These are phyloP conservation scores for Allantophomopsis cytisporea DNA, from an alignment of 2,329 filamentous ascomycete species.

Conservation along the genomic window DNA sequence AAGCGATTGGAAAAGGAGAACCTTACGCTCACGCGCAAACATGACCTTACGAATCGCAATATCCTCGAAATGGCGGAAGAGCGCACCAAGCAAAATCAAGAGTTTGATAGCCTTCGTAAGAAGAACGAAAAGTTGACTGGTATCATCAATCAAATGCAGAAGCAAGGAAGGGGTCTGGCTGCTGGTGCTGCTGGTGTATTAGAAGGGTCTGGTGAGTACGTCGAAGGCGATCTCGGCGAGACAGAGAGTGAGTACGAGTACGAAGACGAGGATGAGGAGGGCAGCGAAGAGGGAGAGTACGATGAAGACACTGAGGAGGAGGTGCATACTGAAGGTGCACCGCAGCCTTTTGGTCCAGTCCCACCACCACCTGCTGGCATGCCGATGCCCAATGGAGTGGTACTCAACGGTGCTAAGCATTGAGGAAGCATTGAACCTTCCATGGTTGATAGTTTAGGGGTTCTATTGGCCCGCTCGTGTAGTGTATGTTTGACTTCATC, in stretches of 20 bases:
- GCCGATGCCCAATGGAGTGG: conserved; percentile 8
- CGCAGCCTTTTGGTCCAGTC: conserved; percentile 18
- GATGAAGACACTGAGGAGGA: conserved; percentile 29
- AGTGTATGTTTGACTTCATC: no score
- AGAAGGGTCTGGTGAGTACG: conserved; percentile 38
- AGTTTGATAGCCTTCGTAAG: conserved; percentile 61
- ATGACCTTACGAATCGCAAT: conserved; percentile 85
- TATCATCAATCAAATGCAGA: conserved; percentile 93
- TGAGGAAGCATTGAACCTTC: no score
- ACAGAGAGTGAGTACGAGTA: conserved; percentile 53
- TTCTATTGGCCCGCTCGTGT: no score
- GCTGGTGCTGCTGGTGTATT: conserved; percentile 42
- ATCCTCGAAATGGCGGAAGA: conserved; percentile 97
- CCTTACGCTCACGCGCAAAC: conserved; percentile 77
- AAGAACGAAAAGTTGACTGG: conserved; percentile 85
- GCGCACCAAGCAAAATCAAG: conserved; percentile 60
- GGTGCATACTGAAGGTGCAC: conserved; percentile 14
- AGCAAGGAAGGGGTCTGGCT: conserved; percentile 65
- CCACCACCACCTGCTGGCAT: conserved; percentile 10
- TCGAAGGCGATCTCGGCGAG: conserved; percentile 32
- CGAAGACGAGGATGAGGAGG: conserved; percentile 47
- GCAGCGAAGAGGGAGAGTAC: conserved; percentile 36
- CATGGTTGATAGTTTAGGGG: no score
- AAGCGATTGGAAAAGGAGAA: conserved; percentile 97
- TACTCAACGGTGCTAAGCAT: conserved; percentile 16